Evolutionary conservation across 1,284 basidiomycete species (phyloP).

Genomic region (Stygiomarasmius scandens): DNA sequence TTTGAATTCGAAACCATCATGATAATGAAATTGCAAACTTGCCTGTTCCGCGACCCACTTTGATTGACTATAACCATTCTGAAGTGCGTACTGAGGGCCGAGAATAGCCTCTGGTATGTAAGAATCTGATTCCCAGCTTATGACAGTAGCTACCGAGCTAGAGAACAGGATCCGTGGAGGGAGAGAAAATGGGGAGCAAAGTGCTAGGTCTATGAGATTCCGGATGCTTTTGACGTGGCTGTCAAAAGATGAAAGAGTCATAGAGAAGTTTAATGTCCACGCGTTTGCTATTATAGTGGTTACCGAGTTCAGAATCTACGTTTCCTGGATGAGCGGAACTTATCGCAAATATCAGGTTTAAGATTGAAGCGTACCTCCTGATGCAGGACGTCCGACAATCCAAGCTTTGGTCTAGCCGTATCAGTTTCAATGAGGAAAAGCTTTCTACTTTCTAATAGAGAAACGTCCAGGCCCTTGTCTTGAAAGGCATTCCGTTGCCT

Average conservation of each 20-base stretch:
- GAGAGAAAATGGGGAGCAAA: constrained; percentile 11
- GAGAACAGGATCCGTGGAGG: constrained; percentile 2
- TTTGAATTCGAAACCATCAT: too few species aligned
- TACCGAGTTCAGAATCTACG: constrained; percentile 4
- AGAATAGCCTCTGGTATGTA: constrained; percentile 12
- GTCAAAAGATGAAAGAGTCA: constrained; percentile 28
- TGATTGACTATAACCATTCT: constrained; percentile 23
- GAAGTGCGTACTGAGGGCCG: constrained; percentile 14
- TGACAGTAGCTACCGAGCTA: constrained; percentile 22
- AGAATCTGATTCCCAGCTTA: neutral
- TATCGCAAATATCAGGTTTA: neutral
- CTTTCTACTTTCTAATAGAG: constrained; percentile 29
- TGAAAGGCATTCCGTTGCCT: constrained; percentile 31
- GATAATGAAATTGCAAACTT: neutral
- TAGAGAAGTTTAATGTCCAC: constrained; percentile 33
- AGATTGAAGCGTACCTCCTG: constrained; percentile 3
- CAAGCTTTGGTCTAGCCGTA: constrained; percentile 24
- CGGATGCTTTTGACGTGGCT: constrained; percentile 23
- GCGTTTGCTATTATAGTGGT: constrained; percentile 29
- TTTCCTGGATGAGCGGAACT: neutral
- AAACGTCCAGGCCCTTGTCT: constrained; percentile 31
- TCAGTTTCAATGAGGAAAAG: constrained; percentile 33
- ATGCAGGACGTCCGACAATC: constrained; percentile 21
- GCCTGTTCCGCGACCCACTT: constrained; percentile 27
- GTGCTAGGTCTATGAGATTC: constrained; percentile 26